Base-by-base conservation (phyloP, 495 filamentous ascomycete species). In the Aspergillus cavernicola region DNA sequence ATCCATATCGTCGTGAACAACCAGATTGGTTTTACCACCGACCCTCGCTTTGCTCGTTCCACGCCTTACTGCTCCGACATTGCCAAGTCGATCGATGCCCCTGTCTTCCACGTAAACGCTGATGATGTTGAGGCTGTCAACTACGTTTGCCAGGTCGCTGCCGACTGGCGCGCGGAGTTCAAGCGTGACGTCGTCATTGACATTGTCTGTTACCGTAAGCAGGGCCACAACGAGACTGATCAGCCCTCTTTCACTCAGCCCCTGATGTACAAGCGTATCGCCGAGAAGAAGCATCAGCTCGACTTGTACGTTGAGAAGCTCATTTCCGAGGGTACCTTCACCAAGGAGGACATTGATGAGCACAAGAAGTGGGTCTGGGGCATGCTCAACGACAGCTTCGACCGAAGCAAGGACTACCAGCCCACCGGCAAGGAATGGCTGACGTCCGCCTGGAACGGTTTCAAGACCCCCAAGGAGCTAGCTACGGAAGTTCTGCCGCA, bases 341-440 rank as follows among this genome's bases (percentile, higher is more conserved):
- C 91, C 52, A 90, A 95, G 75, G 92, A 92, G 61, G 93, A 98
- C 64, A 89, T 98, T 52, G 92, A 98, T 54, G 93, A 98, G 79
- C 93, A 98, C 80, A 95, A 93, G 78, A 88, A 95, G 71, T 98
- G 93, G 93, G 95, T 97, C 44, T 98, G 95, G 93, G 89, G 89
- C 57, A 97, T 97, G 92, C 76, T 98, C 38, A 90, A 92, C 64
- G 91, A 96, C 66, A 96, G 90, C 76, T 98, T 97, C 71, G 80
- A 90, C 57, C 88, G 92, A 67, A 95, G 90, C 73, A 97, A 90
- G 74, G 92, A 98, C 65, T 98, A 98, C 70, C 88, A 95, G 73
- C 90, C 93, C 18, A 92, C 87, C 35, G 84, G 92, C 52, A 96
- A 96, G 73, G 93, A 98, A 72, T 98, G 93, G 93, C 83, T 96